These are phyloP conservation scores for Apophysomyces variabilis DNA, from an alignment of 371 early-diverging fungal genomes.

Conservation along the genomic window DNA sequence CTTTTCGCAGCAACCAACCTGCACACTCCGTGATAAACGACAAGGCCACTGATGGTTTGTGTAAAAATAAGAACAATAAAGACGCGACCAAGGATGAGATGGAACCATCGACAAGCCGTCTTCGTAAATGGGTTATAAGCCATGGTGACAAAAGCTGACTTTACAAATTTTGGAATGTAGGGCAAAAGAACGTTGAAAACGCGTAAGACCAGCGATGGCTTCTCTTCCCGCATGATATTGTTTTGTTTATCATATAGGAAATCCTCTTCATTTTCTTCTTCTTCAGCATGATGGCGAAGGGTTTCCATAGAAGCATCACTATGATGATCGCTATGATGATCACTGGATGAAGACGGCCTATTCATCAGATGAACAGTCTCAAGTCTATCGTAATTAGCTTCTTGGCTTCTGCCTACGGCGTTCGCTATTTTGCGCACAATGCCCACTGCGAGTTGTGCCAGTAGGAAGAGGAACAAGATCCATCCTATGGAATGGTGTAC, in stretches of 20 bases:
- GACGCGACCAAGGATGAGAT: conserved; percentile 43
- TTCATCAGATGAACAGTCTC: conserved; percentile 36
- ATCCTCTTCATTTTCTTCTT: not conserved
- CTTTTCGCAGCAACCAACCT: conserved; percentile 23
- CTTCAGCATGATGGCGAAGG: conserved; percentile 30
- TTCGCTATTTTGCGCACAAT: conserved; percentile 53
- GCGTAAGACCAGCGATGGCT: conserved; percentile 31
- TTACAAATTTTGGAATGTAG: conserved; percentile 41
- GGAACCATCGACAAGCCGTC: conserved; percentile 43
- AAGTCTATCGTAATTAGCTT: conserved; percentile 33
- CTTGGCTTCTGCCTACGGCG: conserved; percentile 34
- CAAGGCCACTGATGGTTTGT: conserved; percentile 51
- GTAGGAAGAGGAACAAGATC: conserved; percentile 42
- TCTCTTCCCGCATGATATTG: conserved; percentile 20
- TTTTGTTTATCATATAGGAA: conserved; percentile 19
- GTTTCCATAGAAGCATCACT: conserved; percentile 44
- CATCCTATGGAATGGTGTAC: conserved; percentile 54
- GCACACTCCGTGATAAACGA: conserved; percentile 57
- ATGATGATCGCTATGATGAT: conserved; percentile 34
- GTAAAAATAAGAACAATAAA: conserved; percentile 49
- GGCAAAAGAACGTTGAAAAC: conserved; percentile 30
- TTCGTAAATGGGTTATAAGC: conserved; percentile 53
- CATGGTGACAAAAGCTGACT: conserved; percentile 33
- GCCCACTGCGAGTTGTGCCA: conserved; percentile 47
- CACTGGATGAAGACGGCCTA: conserved; percentile 21